Evolutionary conservation across 2,329 filamentous ascomycete genomes (phyloP).

Genomic region (Fusarium sp.): DNA sequence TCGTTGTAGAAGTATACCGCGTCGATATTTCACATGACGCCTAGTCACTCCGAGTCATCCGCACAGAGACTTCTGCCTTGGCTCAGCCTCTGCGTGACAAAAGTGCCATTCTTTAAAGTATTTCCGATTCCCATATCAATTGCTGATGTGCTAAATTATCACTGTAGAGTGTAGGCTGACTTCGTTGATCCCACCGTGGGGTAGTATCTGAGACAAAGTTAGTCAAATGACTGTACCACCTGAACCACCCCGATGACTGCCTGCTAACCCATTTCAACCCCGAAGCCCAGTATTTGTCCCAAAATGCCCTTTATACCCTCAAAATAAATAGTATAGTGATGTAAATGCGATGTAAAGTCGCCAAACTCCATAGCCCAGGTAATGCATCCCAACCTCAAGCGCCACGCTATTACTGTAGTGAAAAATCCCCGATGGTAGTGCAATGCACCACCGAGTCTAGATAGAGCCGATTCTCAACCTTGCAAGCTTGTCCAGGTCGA

Average conservation of each 20-base stretch:
- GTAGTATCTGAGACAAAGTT: conserved; percentile 30
- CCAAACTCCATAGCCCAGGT: conserved; percentile 1
- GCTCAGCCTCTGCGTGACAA: conserved; percentile 28
- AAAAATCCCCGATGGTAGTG: conserved; percentile 47
- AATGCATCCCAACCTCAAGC: not conserved
- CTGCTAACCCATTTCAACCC: not conserved
- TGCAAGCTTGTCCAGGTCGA: conserved; percentile 51
- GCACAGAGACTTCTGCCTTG: conserved; percentile 29
- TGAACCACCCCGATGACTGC: conserved; percentile 26
- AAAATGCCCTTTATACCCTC: not conserved
- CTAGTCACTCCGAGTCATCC: conserved; percentile 18
- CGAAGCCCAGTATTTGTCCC: not conserved
- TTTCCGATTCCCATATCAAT: conserved; percentile 5
- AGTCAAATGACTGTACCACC: conserved; percentile 37
- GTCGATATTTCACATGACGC: not conserved
- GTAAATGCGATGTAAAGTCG: not conserved
- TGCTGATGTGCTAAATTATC: conserved; percentile 11
- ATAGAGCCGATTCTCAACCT: conserved; percentile 57
- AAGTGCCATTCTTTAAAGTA: not conserved
- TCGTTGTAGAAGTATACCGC: not conserved
- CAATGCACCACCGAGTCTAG: conserved; percentile 57
- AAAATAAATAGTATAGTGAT: not conserved
- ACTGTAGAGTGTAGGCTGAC: conserved; percentile 25
- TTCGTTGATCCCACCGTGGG: conserved; percentile 15
- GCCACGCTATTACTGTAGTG: conserved; percentile 13